phyloP scores from a whole-genome alignment of 2,329 filamentous ascomycete species.

The Plenodomus tracheiphilus region DNA sequence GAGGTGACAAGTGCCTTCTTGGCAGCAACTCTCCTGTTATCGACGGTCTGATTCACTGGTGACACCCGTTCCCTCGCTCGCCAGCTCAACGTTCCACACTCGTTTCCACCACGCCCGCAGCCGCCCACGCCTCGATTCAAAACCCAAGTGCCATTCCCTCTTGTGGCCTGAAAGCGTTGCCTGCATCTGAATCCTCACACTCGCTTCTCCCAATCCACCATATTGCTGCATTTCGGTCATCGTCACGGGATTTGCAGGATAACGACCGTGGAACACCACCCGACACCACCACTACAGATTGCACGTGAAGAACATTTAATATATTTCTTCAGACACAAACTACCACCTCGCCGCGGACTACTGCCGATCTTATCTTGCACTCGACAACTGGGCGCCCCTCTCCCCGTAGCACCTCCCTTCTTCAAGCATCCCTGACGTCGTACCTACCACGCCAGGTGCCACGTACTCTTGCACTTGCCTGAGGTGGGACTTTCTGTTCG shows the following conservation, averaged over 20 bases:
- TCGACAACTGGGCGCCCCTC: slow-evolving; percentile 1
- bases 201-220: slow-evolving; percentile 23
- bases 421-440: slow-evolving; percentile 16
- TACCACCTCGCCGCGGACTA: background rate
- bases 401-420: slow-evolving; percentile 16
- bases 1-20: slow-evolving; percentile 18
- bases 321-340: background rate
- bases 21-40: slow-evolving; percentile 6
- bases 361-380: background rate
- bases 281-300: background rate
- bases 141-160: slow-evolving; percentile 20
- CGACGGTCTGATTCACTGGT: slow-evolving; percentile 32
- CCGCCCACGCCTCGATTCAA: slow-evolving; percentile 18
- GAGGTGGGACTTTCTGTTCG: background rate
- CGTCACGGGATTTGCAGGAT: slow-evolving; percentile 17
- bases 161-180: slow-evolving; percentile 17
- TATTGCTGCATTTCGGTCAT: background rate
- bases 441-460: slow-evolving; percentile 14
- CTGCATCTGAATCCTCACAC: slow-evolving; percentile 13
- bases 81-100: slow-evolving; percentile 34
- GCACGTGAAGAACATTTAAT: slow-evolving; percentile 15
- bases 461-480: background rate
- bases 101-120: slow-evolving; percentile 33
- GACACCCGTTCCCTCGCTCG: slow-evolving; percentile 30
- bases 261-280: no score